Base-by-base conservation (phyloP, 169 alveolate species). In the Plasmodium berghei region DNA sequence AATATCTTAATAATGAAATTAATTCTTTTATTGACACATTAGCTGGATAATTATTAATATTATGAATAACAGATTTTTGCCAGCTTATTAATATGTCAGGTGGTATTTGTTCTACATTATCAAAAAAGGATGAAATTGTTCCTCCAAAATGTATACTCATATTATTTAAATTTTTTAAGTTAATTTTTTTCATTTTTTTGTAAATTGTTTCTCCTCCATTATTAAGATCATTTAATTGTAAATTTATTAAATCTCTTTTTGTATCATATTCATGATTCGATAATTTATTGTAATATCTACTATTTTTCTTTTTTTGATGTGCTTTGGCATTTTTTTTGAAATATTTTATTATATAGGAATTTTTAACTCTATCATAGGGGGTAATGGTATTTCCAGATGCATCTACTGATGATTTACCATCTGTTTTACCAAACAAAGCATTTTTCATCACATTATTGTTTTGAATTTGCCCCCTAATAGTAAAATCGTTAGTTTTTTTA, bases 1-100 rank as follows among this genome's bases (percentile, higher is more conserved):
- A 93, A 61, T 90, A 93, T 22, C 95, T 92, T 14, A 93, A 88
- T 24, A 93, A 64, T 24, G 95, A 40, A 34, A 93, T 73, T 24
- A 90, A 26, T 45, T 92, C 92, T 71, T 90, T 93, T 71, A 93
- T 93, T 45, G 62, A 80, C 54, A 92, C 92, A 20, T 66, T 90
- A n/a, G 94, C 69, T 56, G 93, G 69, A 83, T 70, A 40, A 26
- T 66, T 20, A 26, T 72, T 52, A 74, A 54, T 63, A 62, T 72
- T 58, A 14, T 83, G 90, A 61, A 61, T 73, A 18, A 86, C 73
- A 24, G 87, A 46, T 42, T 71, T 89, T 55, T 74, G 88, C 85
- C 91, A 80, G 20, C 52, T 69, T 1, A 66, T 72, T 52, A 83
- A 56, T 16, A 83, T 40, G 14, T 83, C 90, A 12, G 90, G 90